Conservation (phyloP, 2,329 filamentous ascomycete species). For the Thelonectria discophora region DNA sequence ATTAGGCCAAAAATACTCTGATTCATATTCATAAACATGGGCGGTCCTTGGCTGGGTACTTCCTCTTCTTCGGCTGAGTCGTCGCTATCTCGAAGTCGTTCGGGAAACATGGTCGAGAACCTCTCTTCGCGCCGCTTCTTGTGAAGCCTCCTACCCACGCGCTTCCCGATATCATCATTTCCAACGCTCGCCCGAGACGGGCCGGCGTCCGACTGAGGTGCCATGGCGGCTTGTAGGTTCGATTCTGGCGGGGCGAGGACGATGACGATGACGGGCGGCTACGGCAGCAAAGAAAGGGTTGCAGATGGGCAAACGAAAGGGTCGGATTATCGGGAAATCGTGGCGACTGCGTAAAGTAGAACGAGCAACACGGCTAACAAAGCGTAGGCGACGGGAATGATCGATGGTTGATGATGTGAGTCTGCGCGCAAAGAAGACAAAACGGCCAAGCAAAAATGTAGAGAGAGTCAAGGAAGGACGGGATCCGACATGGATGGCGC, state of each 20-base stretch:
- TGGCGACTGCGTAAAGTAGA: neutral
- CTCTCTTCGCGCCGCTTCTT: constrained; percentile 54
- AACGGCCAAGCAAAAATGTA: constrained; percentile 24
- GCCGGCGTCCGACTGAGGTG: constrained; percentile 31
- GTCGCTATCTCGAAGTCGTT: constrained; percentile 61
- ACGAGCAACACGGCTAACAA: neutral
- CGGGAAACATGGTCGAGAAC: constrained; percentile 56
- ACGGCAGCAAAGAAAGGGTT: neutral
- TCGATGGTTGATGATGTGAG: constrained; percentile 19
- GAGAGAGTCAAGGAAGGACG: constrained; percentile 19
- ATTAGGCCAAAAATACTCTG: constrained; percentile 95
- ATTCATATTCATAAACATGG: constrained; percentile 79
- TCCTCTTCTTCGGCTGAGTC: constrained; percentile 60
- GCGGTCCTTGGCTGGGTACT: constrained; percentile 53
- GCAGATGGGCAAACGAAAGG: neutral
- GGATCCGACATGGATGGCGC: constrained; percentile 26
- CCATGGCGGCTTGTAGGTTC: constrained; percentile 30
- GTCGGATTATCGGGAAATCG: constrained; percentile 17
- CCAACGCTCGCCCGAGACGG: constrained; percentile 36
- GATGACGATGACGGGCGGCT: constrained; percentile 10
- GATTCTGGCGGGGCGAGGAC: constrained; percentile 25
- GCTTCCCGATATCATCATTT: constrained; percentile 51
- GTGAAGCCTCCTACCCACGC: constrained; percentile 55
- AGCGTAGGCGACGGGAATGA: neutral
- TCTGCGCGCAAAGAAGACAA: constrained; percentile 29